phyloP scores from a whole-genome alignment of 306 rosid genomes.

The Cucumis cinereus region DNA sequence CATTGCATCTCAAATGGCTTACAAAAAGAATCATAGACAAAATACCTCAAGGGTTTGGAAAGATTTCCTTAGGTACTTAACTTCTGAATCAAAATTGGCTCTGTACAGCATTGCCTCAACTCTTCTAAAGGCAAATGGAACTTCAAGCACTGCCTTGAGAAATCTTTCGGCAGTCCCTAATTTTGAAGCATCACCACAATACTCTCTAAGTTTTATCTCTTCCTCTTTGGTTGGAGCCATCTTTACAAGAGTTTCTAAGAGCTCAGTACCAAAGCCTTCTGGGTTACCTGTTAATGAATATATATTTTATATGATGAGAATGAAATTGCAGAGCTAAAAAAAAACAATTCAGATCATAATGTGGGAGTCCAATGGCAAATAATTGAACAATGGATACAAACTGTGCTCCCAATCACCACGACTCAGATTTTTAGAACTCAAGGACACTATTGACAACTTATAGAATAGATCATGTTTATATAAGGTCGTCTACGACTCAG shows the following conservation, averaged over 20 bases:
- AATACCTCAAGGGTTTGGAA: conserved; percentile 84
- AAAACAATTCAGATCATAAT: not conserved
- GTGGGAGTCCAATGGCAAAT: not conserved
- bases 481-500: not conserved
- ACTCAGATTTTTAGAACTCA: not conserved
- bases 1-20: not conserved
- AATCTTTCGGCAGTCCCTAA: conserved; percentile 93
- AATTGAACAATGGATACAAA: not conserved
- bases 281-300: conserved; percentile 57
- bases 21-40: not conserved
- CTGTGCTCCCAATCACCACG: not conserved
- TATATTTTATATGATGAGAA: conserved; percentile 12
- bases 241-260: conserved; percentile 92
- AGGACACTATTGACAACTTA: no score
- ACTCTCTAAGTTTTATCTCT: conserved; percentile 77
- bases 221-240: conserved; percentile 99
- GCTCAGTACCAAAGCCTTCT: conserved; percentile 85
- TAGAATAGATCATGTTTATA: no score
- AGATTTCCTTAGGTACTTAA: conserved; percentile 71
- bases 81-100: conserved; percentile 89
- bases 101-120: conserved; percentile 98
- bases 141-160: conserved; percentile 80
- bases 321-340: conserved; percentile 4
- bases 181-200: conserved; percentile 60
- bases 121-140: conserved; percentile 84